phyloP scores from a whole-genome alignment of 352 stramenopile species.

The Pythium aquatile region DNA sequence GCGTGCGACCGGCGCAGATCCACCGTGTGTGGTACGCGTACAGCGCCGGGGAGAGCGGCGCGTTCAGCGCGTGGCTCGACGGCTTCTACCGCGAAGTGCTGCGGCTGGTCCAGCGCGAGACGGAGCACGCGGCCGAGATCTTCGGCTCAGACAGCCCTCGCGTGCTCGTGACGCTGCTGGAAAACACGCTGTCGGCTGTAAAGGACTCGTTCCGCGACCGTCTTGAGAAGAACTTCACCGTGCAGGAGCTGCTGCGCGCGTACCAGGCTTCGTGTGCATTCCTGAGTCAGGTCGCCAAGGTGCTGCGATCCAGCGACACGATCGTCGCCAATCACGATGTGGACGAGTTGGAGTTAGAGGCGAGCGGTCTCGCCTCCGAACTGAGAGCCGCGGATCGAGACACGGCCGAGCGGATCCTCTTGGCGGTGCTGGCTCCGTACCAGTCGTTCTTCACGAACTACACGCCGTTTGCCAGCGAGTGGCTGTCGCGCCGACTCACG shows the following conservation, averaged over 20 bases:
- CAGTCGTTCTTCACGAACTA: slow-evolving; percentile 60
- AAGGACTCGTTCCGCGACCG: slow-evolving; percentile 55
- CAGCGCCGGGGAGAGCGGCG: slow-evolving; percentile 21
- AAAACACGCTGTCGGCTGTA: slow-evolving; percentile 49
- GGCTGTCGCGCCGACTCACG: slow-evolving; percentile 40
- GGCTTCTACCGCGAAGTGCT: slow-evolving; percentile 57
- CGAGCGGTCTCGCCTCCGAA: neutral
- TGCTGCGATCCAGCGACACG: slow-evolving; percentile 2
- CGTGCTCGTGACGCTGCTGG: slow-evolving; percentile 47
- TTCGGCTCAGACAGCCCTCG: slow-evolving; percentile 36
- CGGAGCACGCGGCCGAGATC: slow-evolving; percentile 37
- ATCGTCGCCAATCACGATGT: slow-evolving; percentile 20
- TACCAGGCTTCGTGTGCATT: slow-evolving; percentile 52
- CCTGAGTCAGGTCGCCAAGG: slow-evolving; percentile 38
- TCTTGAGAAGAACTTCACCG: slow-evolving; percentile 33
- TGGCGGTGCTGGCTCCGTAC: slow-evolving; percentile 52
- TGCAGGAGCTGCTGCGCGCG: slow-evolving; percentile 38
- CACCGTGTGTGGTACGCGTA: slow-evolving; percentile 64
- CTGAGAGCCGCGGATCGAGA: neutral
- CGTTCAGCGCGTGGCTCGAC: slow-evolving; percentile 48
- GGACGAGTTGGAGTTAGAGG: slow-evolving; percentile 23
- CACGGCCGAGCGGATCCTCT: slow-evolving; percentile 17
- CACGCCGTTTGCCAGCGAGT: slow-evolving; percentile 35
- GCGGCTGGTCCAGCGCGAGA: slow-evolving; percentile 58
- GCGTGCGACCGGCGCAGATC: slow-evolving; percentile 37